These are phyloP conservation scores for Calamus simplicifolius DNA, from an alignment of 176 grass and related monocot species.

Conservation along the genomic window DNA sequence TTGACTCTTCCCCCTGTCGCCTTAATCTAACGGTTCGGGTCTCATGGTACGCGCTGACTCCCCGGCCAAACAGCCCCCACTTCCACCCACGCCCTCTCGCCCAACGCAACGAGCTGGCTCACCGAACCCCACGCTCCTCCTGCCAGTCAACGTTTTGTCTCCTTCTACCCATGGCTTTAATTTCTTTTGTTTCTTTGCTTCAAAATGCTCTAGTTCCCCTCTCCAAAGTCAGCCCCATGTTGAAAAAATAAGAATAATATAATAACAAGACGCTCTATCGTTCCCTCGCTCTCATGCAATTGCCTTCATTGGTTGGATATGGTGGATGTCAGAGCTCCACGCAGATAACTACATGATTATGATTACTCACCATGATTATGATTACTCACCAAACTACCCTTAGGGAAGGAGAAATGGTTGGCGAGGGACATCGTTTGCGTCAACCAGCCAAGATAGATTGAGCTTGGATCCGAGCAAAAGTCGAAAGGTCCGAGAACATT, in stretches of 20 bases:
- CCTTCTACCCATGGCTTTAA: constrained; percentile 29
- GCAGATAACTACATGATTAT: background rate
- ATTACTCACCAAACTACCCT: constrained; percentile 20
- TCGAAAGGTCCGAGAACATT: no score
- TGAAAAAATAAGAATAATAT: constrained; percentile 11
- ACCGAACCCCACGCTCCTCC: constrained; percentile 4
- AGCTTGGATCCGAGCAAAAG: no score
- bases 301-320: constrained; percentile 22
- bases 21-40: no score
- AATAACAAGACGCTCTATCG: constrained; percentile 10
- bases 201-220: background rate
- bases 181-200: constrained; percentile 34
- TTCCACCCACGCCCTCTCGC: no score
- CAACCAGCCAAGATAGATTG: no score
- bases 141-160: constrained; percentile 66
- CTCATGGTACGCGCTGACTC: no score
- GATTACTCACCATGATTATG: no score
- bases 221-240: constrained; percentile 40
- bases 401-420: background rate
- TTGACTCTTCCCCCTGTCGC: background rate
- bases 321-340: constrained; percentile 22
- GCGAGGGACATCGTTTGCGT: no score
- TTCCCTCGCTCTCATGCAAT: constrained; percentile 26
- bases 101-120: no score
- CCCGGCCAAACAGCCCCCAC: no score